phyloP scores from a whole-genome alignment of 257 asterid genomes.

The Forsythia suspensa region DNA sequence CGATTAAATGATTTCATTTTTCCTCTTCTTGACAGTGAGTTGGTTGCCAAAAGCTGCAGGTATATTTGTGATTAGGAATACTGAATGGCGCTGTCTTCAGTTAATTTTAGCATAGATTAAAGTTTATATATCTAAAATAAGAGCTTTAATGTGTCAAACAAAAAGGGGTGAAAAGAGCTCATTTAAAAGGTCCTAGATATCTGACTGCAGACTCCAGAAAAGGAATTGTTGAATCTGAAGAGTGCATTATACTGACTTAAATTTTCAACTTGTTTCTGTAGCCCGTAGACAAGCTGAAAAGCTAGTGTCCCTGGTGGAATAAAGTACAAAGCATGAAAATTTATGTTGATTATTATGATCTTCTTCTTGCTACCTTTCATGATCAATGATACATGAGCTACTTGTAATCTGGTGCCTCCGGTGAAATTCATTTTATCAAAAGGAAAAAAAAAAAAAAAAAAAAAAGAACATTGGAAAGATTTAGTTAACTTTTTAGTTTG shows the following conservation, averaged over 20 bases:
- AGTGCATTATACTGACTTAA: background rate
- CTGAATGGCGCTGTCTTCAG: background rate
- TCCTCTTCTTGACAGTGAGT: background rate
- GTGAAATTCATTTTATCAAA: background rate
- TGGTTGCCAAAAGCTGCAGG: background rate
- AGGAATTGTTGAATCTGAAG: background rate
- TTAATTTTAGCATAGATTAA: background rate
- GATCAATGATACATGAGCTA: background rate
- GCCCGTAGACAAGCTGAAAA: background rate
- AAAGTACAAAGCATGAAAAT: background rate
- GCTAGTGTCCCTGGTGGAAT: background rate
- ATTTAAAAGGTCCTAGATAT: background rate
- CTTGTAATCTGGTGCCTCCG: background rate
- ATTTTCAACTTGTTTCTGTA: background rate
- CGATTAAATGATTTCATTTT: background rate
- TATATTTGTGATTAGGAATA: background rate
- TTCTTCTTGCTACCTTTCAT: no score
- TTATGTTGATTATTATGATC: no score
- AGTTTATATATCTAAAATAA: background rate
- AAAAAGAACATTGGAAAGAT: background rate
- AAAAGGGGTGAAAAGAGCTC: background rate
- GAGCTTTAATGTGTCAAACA: background rate
- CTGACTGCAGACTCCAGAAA: background rate
- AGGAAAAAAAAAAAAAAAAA: background rate
- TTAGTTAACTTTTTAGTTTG: background rate